Percentiles rank a stretch among this genome's conserved stretches.
phyloP scores from a whole-genome alignment of 2,329 filamentous ascomycete genomes.

The Phaeosphaeria sp. region DNA sequence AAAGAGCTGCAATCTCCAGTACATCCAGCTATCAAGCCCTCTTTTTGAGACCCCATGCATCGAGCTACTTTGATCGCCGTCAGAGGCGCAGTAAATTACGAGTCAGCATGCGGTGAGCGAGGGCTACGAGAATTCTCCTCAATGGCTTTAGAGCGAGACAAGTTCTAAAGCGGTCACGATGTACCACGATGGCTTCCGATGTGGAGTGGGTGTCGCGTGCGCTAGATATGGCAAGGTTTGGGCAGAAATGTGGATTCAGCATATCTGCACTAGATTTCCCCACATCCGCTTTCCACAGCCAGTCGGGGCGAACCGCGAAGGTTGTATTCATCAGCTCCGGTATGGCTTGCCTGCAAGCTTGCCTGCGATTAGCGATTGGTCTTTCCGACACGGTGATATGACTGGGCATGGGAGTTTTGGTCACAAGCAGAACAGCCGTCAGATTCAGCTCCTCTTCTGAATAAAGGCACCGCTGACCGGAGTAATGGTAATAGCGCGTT shows the following conservation, averaged over 20 bases:
- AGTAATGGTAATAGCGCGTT: neutral
- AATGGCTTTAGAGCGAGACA: neutral
- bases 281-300: neutral
- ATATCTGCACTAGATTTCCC: too few species aligned
- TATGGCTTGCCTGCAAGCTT: neutral
- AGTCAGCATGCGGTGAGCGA: neutral
- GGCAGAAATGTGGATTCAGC: neutral
- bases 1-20: neutral
- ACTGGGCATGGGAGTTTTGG: neutral
- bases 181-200: neutral
- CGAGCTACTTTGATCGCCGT: neutral
- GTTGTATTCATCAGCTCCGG: neutral
- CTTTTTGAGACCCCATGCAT: neutral
- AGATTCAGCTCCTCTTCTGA: neutral
- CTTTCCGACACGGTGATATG: neutral
- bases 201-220: neutral
- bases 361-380: neutral
- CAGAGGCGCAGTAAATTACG: neutral
- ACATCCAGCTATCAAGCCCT: neutral
- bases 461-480: slow-evolving; percentile 3
- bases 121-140: neutral
- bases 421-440: neutral
- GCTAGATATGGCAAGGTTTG: neutral
- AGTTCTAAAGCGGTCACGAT: neutral
- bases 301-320: slow-evolving; percentile 17